Percentiles rank a stretch among this genome's conserved stretches.
These are phyloP conservation scores for Pisolithus tinctorius DNA, from an alignment of 768 basidiomycete species.

Conservation along the genomic window DNA sequence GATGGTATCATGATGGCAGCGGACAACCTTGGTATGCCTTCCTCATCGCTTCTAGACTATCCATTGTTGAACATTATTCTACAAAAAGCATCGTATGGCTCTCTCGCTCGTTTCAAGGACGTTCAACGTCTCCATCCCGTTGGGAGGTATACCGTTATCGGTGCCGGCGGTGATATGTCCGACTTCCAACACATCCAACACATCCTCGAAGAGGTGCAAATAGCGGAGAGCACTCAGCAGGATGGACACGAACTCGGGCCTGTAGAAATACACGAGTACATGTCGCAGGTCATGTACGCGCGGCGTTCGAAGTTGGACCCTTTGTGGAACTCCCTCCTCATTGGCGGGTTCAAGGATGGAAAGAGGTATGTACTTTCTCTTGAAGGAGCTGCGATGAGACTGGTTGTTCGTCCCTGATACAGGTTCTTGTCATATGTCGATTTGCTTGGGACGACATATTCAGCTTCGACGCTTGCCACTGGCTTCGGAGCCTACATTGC, in stretches of 20 bases:
- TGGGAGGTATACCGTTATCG: conserved; percentile 79
- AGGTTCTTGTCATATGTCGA: conserved; percentile 95
- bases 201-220: conserved; percentile 68
- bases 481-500: conserved; percentile 94
- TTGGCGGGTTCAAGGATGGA: conserved; percentile 86
- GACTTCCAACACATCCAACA: conserved; percentile 93
- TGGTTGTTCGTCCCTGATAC: background rate
- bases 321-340: conserved; percentile 89
- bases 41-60: background rate
- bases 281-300: conserved; percentile 85
- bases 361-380: conserved; percentile 45
- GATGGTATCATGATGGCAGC: conserved; percentile 98
- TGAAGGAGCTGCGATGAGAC: background rate
- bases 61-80: background rate
- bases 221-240: conserved; percentile 71
- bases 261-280: conserved; percentile 86
- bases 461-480: conserved; percentile 88
- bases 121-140: conserved; percentile 82
- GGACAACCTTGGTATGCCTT: conserved; percentile 80
- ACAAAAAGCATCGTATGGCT: conserved; percentile 86
- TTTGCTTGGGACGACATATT: conserved; percentile 93
- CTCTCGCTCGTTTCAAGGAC: conserved; percentile 94
- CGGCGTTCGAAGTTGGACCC: conserved; percentile 87
- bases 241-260: conserved; percentile 86
- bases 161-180: conserved; percentile 93